Evolutionary conservation across 352 stramenopile species (phyloP), one percentile per base, ranked within the genome.

Genomic region (Phytophthora quininea): DNA sequence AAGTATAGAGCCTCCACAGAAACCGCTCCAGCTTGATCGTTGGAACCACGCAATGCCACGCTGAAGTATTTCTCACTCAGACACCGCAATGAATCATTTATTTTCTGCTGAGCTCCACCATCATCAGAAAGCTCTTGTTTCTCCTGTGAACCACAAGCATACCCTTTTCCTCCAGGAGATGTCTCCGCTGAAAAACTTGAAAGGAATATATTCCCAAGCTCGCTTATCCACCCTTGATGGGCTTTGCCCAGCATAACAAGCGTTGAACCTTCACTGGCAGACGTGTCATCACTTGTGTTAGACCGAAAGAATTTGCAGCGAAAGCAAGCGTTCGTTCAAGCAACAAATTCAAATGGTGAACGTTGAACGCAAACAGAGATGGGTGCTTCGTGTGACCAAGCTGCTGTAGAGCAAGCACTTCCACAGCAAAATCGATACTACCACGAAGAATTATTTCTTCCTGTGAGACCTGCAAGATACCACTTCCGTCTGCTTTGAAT

Each of bases 11-110:
- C 55, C 30, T 86, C 73, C 1, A 78, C 58, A 19, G 72, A 69
- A 0, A 79, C 50, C 0, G 71, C 46, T 4, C 73, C 42, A 10
- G 43, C 46, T 0, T 40, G 40, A 3, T 85, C 80, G 3, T 71
- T 49, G 37, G 27, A 62, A 5, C 46, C 65, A 1, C 71, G 69
- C 2, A 85, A 58, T 14, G 80, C 69, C 3, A 86, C 82, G 31
- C 82, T 91, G 45, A 91, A 91, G 54, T 91, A 85, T 48, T 91
- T 91, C 37, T 91, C 82, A 9, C 80, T 85, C 2, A 81, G 50
- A 27, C 73, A 59, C 4, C 65, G 77, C 15, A 86, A 24, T 45
- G 72, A 33, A 43, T 62, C 64, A 77, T 3, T 24, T n/a, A 82
- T 24, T 48, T 80, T 82, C 31, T 73, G 76, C 19, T 74, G 73